Percentiles rank a stretch among this genome's conserved stretches.
Conservation (phyloP, 495 filamentous ascomycete genomes). For the Chaetomium tenue region DNA sequence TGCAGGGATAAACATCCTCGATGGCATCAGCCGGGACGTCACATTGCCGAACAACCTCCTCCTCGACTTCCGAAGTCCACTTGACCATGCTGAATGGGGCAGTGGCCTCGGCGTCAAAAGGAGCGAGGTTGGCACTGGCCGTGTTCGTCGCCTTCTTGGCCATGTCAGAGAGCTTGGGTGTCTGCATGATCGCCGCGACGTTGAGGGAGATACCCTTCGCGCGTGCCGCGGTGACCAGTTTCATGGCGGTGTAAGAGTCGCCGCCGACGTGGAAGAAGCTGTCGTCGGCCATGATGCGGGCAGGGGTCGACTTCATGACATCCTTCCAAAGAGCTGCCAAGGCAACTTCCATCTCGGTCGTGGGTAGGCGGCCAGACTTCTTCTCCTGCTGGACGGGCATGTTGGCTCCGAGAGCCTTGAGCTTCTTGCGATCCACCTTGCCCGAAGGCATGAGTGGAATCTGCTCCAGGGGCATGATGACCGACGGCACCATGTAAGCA, state of each 20-base stretch:
- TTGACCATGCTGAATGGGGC: slow-evolving; percentile 2
- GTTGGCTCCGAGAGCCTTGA: slow-evolving; percentile 43
- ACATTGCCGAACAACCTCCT: slow-evolving; percentile 10
- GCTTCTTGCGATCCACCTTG: slow-evolving; percentile 61
- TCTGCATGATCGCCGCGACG: slow-evolving; percentile 48
- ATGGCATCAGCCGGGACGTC: slow-evolving; percentile 31
- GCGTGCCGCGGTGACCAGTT: slow-evolving; percentile 48
- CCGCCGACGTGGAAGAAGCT: slow-evolving; percentile 57
- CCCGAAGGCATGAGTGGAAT: slow-evolving; percentile 58
- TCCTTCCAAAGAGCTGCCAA: slow-evolving; percentile 34
- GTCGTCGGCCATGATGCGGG: slow-evolving; percentile 37
- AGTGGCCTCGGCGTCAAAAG: background rate
- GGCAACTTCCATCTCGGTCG: slow-evolving; percentile 34
- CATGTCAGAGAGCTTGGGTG: slow-evolving; percentile 43
- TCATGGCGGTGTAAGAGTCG: slow-evolving; percentile 56
- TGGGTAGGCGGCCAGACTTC: slow-evolving; percentile 19
- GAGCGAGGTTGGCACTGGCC: background rate
- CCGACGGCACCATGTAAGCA: slow-evolving; percentile 60
- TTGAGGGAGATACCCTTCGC: slow-evolving; percentile 38
- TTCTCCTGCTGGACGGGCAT: slow-evolving; percentile 37
- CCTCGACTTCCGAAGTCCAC: slow-evolving; percentile 30
- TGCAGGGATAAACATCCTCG: slow-evolving; percentile 69
- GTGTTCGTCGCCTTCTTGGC: slow-evolving; percentile 24
- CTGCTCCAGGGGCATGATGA: slow-evolving; percentile 57
- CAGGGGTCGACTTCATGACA: slow-evolving; percentile 31